Evolutionary conservation across 1,139 yeast species (phyloP).

Genomic region (Hansenula sp.): DNA sequence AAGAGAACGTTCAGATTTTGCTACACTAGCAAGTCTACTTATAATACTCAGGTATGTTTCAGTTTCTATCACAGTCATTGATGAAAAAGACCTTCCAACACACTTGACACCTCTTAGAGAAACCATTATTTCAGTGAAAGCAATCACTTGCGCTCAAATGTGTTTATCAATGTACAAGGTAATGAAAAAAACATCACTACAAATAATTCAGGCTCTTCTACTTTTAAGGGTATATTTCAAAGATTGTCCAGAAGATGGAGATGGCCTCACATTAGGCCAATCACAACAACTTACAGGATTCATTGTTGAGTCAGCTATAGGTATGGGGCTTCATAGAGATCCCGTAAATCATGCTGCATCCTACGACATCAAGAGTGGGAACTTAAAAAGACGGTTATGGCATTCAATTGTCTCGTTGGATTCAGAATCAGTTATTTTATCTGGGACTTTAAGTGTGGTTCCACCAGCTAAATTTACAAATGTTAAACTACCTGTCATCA

Average conservation of each 20-base stretch:
- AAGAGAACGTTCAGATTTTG: conserved; percentile 3
- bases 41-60: conserved; percentile 3
- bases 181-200: conserved; percentile 11
- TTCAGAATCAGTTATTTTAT: background rate
- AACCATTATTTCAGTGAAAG: conserved; percentile 4
- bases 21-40: conserved; percentile 1
- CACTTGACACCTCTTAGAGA: background rate
- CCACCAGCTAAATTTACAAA: background rate
- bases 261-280: conserved; percentile 30
- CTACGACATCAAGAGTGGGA: background rate
- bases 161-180: conserved; percentile 13
- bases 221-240: conserved; percentile 11
- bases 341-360: background rate
- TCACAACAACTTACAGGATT: conserved; percentile 29
- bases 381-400: conserved; percentile 1
- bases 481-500: background rate
- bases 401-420: background rate
- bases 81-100: conserved; percentile 1
- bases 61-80: conserved; percentile 5
- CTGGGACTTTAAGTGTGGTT: background rate
- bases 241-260: conserved; percentile 31
- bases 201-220: conserved; percentile 12
- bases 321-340: conserved; percentile 33
- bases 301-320: conserved; percentile 29
- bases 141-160: conserved; percentile 9